A percentile compares a stretch with the other conserved stretches of the same genome.
Conservation (phyloP, 2,329 filamentous ascomycete species). For the Aspergillus ustus region DNA sequence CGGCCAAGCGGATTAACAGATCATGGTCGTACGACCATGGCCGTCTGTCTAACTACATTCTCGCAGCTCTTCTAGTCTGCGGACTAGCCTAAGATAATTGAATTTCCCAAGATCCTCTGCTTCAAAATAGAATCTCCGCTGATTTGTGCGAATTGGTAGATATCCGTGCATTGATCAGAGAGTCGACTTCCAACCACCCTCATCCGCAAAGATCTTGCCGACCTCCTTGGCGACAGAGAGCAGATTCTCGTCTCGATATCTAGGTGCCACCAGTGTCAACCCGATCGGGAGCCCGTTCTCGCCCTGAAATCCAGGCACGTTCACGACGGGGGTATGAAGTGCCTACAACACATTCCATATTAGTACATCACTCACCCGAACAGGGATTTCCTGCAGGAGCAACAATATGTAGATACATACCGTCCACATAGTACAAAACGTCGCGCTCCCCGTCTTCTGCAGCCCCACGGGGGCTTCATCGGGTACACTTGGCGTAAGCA, state of each 20-base stretch:
- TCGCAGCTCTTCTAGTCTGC: too few species aligned
- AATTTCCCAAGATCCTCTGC: too few species aligned
- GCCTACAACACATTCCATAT: conserved; percentile 38
- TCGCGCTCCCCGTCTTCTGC: conserved; percentile 59
- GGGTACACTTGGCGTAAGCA: conserved; percentile 62
- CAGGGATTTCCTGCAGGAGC: conserved; percentile 31
- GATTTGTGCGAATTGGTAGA: too few species aligned
- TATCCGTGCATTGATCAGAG: too few species aligned
- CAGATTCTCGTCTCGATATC: conserved; percentile 47
- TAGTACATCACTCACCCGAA: not conserved
- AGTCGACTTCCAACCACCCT: conserved; percentile 9
- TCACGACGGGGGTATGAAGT: conserved; percentile 67
- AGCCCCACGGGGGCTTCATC: conserved; percentile 64
- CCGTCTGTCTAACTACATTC: too few species aligned
- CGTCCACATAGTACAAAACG: conserved; percentile 47
- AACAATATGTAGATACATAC: not conserved
- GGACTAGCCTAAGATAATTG: too few species aligned
- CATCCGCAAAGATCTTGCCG: conserved; percentile 1
- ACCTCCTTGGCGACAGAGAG: not conserved
- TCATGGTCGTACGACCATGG: too few species aligned
- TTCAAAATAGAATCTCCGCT: too few species aligned
- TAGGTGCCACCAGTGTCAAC: conserved; percentile 55
- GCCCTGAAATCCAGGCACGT: conserved; percentile 66
- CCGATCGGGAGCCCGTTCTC: conserved; percentile 64
- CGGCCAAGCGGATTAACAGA: too few species aligned